These are phyloP conservation scores for Mycena capillaripes DNA, from an alignment of 768 basidiomycete genomes.

Conservation along the genomic window DNA sequence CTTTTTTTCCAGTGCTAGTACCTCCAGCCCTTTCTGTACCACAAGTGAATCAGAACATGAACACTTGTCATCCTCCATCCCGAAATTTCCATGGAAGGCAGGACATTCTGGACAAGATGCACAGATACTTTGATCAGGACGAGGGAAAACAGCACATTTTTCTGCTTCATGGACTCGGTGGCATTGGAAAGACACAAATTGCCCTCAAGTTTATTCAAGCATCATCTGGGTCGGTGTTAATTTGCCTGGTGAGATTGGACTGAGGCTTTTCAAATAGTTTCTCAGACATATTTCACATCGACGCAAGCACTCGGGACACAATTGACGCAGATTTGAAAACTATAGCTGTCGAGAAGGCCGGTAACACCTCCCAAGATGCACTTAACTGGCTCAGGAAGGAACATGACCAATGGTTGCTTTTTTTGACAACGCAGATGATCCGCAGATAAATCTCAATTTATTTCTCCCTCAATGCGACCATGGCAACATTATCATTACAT, in stretches of 20 bases:
- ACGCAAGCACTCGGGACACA: constrained; percentile 1
- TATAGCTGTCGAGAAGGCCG: too few relatives aligned
- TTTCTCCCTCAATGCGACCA: neutral
- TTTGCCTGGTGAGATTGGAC: too few relatives aligned
- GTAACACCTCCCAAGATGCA: neutral
- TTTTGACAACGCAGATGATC: constrained; percentile 3
- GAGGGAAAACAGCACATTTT: neutral
- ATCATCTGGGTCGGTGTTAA: neutral
- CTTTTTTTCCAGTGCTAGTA: too few relatives aligned
- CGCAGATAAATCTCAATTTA: neutral
- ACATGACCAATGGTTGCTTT: constrained; percentile 2
- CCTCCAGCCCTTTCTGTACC: too few relatives aligned
- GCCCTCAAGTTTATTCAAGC: constrained; percentile 20
- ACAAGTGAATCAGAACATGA: neutral
- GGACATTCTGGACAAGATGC: constrained; percentile 9
- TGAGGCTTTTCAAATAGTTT: neutral
- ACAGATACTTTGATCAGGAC: neutral
- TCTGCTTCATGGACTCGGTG: constrained; percentile 17
- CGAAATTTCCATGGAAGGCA: constrained; percentile 6
- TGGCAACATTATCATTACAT: constrained; percentile 12
- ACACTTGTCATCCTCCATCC: constrained; percentile 14
- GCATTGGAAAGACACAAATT: constrained; percentile 24
- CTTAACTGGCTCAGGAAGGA: neutral
- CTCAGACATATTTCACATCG: neutral
- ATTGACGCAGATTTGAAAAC: neutral